These are phyloP conservation scores for Diaporthe sp. DNA, from an alignment of 2,329 filamentous ascomycete genomes.

Conservation along the genomic window DNA sequence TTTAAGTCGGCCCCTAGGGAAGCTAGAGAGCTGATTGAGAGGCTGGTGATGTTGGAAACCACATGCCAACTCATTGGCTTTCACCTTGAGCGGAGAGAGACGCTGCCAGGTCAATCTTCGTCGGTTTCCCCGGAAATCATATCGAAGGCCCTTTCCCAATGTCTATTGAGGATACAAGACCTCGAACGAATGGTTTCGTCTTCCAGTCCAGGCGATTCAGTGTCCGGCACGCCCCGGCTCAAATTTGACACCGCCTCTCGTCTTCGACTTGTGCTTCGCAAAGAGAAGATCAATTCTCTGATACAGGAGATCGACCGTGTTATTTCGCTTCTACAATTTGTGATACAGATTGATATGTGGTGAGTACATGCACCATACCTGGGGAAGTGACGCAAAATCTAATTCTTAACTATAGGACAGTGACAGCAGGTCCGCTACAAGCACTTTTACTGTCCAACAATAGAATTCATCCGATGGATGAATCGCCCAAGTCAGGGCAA, in stretches of 20 bases:
- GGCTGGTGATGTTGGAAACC: neutral
- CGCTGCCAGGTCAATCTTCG: neutral
- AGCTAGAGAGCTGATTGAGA: neutral
- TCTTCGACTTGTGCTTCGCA: slow-evolving; percentile 10
- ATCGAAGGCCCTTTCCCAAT: neutral
- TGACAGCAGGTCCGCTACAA: neutral
- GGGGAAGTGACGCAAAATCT: neutral
- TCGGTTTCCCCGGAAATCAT: neutral
- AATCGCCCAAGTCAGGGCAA: accelerated
- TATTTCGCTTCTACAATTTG: neutral
- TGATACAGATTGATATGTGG: neutral
- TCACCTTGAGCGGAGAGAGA: neutral
- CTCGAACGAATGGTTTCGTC: neutral
- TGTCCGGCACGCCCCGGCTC: too few species aligned
- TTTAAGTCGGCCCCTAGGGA: slow-evolving; percentile 1
- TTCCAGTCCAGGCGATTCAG: neutral
- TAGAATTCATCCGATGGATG: neutral
- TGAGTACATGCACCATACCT: neutral
- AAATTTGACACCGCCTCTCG: neutral
- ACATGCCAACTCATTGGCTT: neutral
- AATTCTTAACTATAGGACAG: neutral
- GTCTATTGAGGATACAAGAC: neutral
- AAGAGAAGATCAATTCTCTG: neutral
- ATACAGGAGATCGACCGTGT: neutral
- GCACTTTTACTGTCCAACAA: too few species aligned